Evolutionary conservation across 2,329 filamentous ascomycete genomes (phyloP), one percentile per base, ranked within the genome.

Genomic region (Lasiodiplodia citricola): DNA sequence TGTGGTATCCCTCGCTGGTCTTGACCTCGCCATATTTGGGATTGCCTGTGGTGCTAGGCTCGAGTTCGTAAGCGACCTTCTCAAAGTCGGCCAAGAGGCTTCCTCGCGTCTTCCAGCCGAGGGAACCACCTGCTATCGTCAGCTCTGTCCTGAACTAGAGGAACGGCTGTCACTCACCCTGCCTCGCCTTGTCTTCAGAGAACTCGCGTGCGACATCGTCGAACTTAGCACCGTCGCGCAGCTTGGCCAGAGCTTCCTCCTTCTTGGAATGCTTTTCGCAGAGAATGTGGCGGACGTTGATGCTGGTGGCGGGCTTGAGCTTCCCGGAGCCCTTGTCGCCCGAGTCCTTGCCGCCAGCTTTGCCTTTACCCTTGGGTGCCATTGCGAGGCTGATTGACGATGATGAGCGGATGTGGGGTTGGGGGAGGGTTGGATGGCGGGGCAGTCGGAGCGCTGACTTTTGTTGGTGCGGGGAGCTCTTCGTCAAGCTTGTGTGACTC

Each of bases 201-300:
- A 87, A 92, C 72, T 90, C 87, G 66, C 87, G 83, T 11, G 92
- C 92, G 6, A 94, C 91, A 58, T 91, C 89, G 73, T 93, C 91
- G 75, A 94, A 94, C 74, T 91, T 92, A 63, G 84, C 84, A 1
- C 91, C 90, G 3, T 84, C 87, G 50, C 85, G 85, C 64, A 94
- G 79, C 80, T 92, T 91, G 68, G 86, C 86, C 18, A 93, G 78
- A 0, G 92, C 92, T 76, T 93, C 90, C 75, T 93, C 91, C 76
- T 93, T 94, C 79, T 90, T 92, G n/a, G 83, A 81, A 76, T 93
- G 89, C 76, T 94, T 94, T 77, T 90, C 90, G 74, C 92, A 94
- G 82, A 92, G 79, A 69, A 93, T 92, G 78, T 94, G 91, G 51
- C 91, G 87, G 65, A 91, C 90, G 75, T 92, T 92, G 81, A 93